phyloP scores from a whole-genome alignment of 1,284 basidiomycete species.

The Ustilago cynodontis region DNA sequence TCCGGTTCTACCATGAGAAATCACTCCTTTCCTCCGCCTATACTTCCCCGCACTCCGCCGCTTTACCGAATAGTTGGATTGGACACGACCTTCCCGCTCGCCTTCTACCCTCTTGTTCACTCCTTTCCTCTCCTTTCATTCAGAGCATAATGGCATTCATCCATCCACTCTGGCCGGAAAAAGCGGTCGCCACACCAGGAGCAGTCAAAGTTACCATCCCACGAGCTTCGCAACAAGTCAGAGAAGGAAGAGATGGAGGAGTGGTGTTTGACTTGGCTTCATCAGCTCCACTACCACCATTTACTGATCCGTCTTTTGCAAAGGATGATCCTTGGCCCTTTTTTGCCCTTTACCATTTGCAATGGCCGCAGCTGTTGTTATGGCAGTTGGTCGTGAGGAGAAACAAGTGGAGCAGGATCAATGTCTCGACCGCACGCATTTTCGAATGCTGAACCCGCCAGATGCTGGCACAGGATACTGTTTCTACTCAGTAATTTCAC shows the following conservation, averaged over 20 bases:
- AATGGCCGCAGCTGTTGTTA: slow-evolving; percentile 55
- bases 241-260: background rate
- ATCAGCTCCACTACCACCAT: slow-evolving; percentile 35
- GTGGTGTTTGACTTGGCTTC: slow-evolving; percentile 33
- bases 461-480: no score
- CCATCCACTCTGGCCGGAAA: slow-evolving; percentile 34
- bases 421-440: slow-evolving; percentile 59
- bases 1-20: slow-evolving; percentile 37
- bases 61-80: slow-evolving; percentile 67
- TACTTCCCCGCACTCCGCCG: slow-evolving; percentile 37
- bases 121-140: slow-evolving; percentile 1
- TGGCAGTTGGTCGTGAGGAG: slow-evolving; percentile 48
- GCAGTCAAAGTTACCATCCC: background rate
- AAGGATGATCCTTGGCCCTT: slow-evolving; percentile 56
- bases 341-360: slow-evolving; percentile 57
- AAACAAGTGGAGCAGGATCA: slow-evolving; percentile 53
- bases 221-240: no score
- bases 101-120: slow-evolving; percentile 51
- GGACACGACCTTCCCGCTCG: slow-evolving; percentile 71
- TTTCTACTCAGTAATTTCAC: no score
- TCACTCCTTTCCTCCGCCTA: slow-evolving; percentile 37
- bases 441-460: slow-evolving; percentile 50
- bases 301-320: slow-evolving; percentile 49
- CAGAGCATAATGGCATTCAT: slow-evolving; percentile 10
- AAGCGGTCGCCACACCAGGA: background rate